Conservation (phyloP, 768 basidiomycete species). For the Cubamyces lactineus region DNA sequence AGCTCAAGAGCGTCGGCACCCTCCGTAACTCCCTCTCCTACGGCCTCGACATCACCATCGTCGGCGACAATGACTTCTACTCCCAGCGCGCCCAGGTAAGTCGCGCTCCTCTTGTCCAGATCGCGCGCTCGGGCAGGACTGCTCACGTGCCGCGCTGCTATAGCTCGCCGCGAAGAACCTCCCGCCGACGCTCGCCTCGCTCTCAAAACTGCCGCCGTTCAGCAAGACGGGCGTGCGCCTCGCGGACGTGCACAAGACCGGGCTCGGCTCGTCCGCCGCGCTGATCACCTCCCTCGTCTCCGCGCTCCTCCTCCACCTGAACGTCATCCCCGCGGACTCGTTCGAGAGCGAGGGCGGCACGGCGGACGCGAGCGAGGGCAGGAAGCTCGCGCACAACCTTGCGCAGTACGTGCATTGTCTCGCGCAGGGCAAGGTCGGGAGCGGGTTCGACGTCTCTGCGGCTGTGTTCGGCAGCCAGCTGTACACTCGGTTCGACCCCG, state of each 20-base stretch:
- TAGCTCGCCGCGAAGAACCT: conserved; percentile 71
- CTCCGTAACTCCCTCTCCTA: conserved; percentile 47
- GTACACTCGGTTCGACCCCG: conserved; percentile 85
- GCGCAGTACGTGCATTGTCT: conserved; percentile 95
- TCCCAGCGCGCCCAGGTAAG: conserved; percentile 86
- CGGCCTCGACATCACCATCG: conserved; percentile 78
- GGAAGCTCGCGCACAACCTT: conserved; percentile 82
- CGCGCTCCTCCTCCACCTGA: conserved; percentile 77
- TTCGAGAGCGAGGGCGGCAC: conserved; percentile 41
- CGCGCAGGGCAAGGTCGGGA: conserved; percentile 97
- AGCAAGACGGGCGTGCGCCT: conserved; percentile 67
- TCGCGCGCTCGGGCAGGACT: not conserved
- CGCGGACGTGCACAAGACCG: conserved; percentile 93
- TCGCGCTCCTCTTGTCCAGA: conserved; percentile 6
- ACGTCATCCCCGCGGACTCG: conserved; percentile 55
- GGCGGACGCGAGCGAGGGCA: conserved; percentile 42
- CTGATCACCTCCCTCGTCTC: conserved; percentile 94
- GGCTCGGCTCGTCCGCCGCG: conserved; percentile 95
- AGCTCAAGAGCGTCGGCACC: conserved; percentile 51
- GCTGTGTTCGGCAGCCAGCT: conserved; percentile 95
- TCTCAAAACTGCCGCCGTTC: conserved; percentile 78
- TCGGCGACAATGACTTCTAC: conserved; percentile 98
- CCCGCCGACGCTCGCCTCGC: conserved; percentile 63
- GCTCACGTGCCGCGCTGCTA: conserved; percentile 12
- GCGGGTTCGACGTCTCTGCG: conserved; percentile 94